Evolutionary conservation across 441 rosid genomes (phyloP).

Genomic region (Populus tomentosa): DNA sequence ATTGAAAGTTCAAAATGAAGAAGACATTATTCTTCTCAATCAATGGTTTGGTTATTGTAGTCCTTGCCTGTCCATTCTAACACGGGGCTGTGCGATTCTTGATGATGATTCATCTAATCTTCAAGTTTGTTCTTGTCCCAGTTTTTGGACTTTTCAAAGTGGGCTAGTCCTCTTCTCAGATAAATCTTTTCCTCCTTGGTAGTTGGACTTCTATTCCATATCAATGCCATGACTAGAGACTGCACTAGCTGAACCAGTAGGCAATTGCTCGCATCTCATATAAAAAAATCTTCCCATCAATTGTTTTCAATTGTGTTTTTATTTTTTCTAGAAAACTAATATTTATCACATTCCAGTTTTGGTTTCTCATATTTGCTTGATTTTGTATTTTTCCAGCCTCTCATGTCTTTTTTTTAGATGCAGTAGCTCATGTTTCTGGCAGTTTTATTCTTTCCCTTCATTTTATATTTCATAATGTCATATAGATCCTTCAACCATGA

Average conservation of each 20-base stretch:
- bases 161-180: neutral
- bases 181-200: neutral
- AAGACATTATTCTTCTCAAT: neutral
- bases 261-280: neutral
- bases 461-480: neutral
- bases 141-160: neutral
- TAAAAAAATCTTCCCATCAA: neutral
- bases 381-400: neutral
- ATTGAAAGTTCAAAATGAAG: neutral
- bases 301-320: neutral
- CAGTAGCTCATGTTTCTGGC: neutral
- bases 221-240: neutral
- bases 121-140: neutral
- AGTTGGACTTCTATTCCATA: neutral
- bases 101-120: neutral
- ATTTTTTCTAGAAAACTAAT: neutral
- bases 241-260: neutral
- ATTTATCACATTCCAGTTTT: neutral
- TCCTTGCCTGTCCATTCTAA: neutral
- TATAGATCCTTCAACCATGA: neutral
- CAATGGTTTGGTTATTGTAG: neutral
- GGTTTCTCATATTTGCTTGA: neutral
- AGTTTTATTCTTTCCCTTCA: neutral
- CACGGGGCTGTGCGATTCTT: neutral
- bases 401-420: neutral